A percentile compares a stretch with the other conserved stretches of the same genome.
phyloP scores from a whole-genome alignment of 176 grass and related monocot species.

The Pontederia crassipes region DNA sequence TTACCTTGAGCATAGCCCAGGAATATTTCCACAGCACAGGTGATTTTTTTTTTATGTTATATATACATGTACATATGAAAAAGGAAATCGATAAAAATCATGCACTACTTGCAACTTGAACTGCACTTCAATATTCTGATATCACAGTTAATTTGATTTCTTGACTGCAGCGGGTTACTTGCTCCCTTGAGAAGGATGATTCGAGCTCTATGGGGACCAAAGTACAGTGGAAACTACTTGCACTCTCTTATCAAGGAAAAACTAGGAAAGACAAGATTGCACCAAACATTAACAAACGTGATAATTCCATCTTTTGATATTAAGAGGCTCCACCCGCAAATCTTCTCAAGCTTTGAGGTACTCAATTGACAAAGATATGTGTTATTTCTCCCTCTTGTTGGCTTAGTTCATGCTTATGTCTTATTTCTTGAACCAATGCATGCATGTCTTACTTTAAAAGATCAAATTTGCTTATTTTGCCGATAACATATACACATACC shows the following conservation, averaged over 20 bases:
- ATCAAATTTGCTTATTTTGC: neutral
- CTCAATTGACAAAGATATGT: too few species aligned
- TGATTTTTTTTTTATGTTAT: conserved; percentile 23
- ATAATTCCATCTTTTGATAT: conserved; percentile 85
- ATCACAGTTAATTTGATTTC: conserved; percentile 15
- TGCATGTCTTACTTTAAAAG: conserved; percentile 10
- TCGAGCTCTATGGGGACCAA: conserved; percentile 47
- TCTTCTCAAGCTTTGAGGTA: conserved; percentile 77
- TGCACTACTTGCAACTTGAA: neutral
- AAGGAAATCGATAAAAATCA: neutral
- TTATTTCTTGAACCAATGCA: neutral
- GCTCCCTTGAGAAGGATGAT: conserved; percentile 43
- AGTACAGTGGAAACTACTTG: conserved; percentile 78
- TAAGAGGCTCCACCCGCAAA: conserved; percentile 62
- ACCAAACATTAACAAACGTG: conserved; percentile 68
- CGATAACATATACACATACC: too few species aligned
- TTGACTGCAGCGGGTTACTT: conserved; percentile 37
- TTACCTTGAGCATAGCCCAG: conserved; percentile 52
- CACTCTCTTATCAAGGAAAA: conserved; percentile 60
- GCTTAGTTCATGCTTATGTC: neutral
- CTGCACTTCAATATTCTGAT: neutral
- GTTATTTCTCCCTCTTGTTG: neutral
- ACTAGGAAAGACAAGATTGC: conserved; percentile 44
- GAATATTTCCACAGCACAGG: conserved; percentile 63
- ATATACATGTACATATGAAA: neutral